Evolutionary conservation across 148 eudicot genomes (phyloP).

Genomic region (Silene conica): DNA sequence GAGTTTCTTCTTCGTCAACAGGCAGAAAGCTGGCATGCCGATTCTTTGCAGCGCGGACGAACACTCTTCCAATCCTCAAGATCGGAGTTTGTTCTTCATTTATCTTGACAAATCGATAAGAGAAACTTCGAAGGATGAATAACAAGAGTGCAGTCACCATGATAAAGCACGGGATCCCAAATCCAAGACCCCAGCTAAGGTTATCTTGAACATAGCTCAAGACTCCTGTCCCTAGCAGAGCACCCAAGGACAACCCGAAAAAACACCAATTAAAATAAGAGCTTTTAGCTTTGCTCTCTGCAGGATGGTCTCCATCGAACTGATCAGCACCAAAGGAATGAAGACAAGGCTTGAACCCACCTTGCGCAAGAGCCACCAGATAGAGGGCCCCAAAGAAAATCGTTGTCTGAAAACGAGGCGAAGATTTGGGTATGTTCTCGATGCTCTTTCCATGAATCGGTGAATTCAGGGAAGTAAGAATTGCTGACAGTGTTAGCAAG

Average conservation of each 20-base stretch:
- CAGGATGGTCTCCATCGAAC: constrained; percentile 54
- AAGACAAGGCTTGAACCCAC: constrained; percentile 82
- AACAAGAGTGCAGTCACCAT: constrained; percentile 47
- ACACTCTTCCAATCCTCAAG: constrained; percentile 56
- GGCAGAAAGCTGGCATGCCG: constrained; percentile 26
- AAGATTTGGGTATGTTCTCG: constrained; percentile 16
- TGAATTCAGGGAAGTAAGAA: constrained; percentile 28
- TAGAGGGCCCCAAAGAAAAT: constrained; percentile 56
- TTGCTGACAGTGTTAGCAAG: constrained; percentile 56
- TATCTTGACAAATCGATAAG: constrained; percentile 45
- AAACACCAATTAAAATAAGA: constrained; percentile 89
- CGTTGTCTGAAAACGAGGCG: constrained; percentile 34
- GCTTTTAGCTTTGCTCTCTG: constrained; percentile 62
- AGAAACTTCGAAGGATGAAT: constrained; percentile 43
- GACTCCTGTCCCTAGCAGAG: constrained; percentile 28
- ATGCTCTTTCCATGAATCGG: constrained; percentile 20
- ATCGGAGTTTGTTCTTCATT: constrained; percentile 48
- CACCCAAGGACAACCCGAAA: constrained; percentile 45
- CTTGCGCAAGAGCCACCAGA: constrained; percentile 64
- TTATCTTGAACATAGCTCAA: constrained; percentile 61
- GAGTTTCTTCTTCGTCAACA: constrained; percentile 35
- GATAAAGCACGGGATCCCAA: constrained; percentile 64
- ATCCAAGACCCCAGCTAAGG: constrained; percentile 66
- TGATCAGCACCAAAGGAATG: constrained; percentile 94
- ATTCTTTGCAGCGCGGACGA: constrained; percentile 48